Conservation (phyloP, 1,284 basidiomycete species). For the Takashimella tepidaria region DNA sequence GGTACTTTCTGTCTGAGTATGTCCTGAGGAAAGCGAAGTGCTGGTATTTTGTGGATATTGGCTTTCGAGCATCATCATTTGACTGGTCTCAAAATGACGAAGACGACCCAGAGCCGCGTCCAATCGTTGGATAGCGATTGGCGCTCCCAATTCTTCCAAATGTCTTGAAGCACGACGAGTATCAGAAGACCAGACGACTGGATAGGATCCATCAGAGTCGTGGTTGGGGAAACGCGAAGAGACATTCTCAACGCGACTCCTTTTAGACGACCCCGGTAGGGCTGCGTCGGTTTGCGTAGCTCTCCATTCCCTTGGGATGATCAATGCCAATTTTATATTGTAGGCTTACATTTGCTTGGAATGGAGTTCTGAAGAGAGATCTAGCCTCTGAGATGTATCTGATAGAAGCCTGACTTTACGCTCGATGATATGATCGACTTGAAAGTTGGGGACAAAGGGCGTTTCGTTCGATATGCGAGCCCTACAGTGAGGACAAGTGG, state of each 20-base stretch:
- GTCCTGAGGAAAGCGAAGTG: no score
- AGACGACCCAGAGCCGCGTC: background rate
- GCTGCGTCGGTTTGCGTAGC: slow-evolving; percentile 16
- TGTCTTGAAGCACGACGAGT: slow-evolving; percentile 26
- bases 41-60: no score
- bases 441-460: slow-evolving; percentile 31
- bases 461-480: slow-evolving; percentile 14
- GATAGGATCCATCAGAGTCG: no score
- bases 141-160: slow-evolving; percentile 23
- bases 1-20: no score
- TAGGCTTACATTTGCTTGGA: slow-evolving; percentile 28
- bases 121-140: slow-evolving; percentile 5
- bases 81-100: background rate
- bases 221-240: no score
- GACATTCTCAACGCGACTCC: slow-evolving; percentile 23
- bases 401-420: slow-evolving; percentile 23
- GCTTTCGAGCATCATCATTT: no score
- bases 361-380: slow-evolving; percentile 28
- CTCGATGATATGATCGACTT: slow-evolving; percentile 36
- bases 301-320: slow-evolving; percentile 21
- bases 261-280: slow-evolving; percentile 5
- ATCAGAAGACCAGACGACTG: slow-evolving; percentile 17
- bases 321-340: no score
- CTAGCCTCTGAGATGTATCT: slow-evolving; percentile 22
- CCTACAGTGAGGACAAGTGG: slow-evolving; percentile 33